Evolutionary conservation across 2,329 filamentous ascomycete genomes (phyloP).

Genomic region (Leptosphaerulina australis): DNA sequence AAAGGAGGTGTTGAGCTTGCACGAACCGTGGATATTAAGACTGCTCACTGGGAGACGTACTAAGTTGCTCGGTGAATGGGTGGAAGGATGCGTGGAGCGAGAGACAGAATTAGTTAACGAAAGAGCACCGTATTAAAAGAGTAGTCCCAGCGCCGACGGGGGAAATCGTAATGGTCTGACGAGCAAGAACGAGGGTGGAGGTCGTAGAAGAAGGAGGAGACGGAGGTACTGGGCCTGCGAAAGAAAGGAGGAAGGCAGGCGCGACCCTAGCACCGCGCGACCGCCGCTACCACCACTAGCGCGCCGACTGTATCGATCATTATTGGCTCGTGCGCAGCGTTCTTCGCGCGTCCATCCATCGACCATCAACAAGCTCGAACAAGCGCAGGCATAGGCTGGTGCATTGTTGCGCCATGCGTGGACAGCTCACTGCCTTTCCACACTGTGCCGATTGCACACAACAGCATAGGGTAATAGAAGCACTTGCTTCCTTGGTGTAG

Average conservation of each 20-base stretch:
- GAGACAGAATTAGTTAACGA: constrained; percentile 47
- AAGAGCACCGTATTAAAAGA: constrained; percentile 39
- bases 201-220: constrained; percentile 26
- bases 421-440: constrained; percentile 1
- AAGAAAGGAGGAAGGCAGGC: constrained; percentile 23
- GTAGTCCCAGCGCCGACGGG: constrained; percentile 29
- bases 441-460: background rate
- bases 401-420: constrained; percentile 15
- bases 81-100: constrained; percentile 46
- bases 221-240: constrained; percentile 17
- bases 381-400: constrained; percentile 9
- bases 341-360: constrained; percentile 14
- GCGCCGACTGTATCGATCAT: constrained; percentile 11
- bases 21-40: constrained; percentile 47
- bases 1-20: constrained; percentile 16
- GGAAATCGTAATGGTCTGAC: constrained; percentile 32
- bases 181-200: constrained; percentile 31
- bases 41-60: constrained; percentile 37
- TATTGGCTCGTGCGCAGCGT: constrained; percentile 15
- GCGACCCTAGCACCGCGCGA: constrained; percentile 18
- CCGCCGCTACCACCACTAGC: too few species aligned
- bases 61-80: constrained; percentile 35
- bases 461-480: constrained; percentile 4
- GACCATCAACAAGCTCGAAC: constrained; percentile 12
- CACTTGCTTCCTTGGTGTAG: background rate